Conservation (phyloP, 208 protist species). For the Novymonas esmeraldas region DNA sequence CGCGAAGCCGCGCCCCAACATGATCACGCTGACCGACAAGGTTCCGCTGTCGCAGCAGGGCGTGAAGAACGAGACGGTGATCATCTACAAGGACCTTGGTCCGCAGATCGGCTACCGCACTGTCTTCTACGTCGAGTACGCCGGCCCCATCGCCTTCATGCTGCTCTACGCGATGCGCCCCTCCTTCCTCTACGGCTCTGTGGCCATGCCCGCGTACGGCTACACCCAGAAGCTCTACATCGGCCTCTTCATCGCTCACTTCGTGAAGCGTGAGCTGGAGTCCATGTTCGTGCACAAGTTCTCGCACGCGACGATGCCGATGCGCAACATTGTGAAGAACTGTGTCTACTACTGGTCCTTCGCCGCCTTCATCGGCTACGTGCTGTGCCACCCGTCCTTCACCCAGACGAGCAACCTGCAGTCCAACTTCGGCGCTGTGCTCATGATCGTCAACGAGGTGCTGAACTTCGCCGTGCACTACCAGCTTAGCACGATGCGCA, state of each 20-base stretch:
- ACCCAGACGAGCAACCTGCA: slow-evolving; percentile 61
- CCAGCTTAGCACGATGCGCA: slow-evolving; percentile 89
- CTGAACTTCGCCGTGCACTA: slow-evolving; percentile 92
- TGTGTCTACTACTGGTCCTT: slow-evolving; percentile 96
- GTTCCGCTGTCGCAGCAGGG: slow-evolving; percentile 60
- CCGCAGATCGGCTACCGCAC: slow-evolving; percentile 93
- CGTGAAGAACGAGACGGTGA: slow-evolving; percentile 60
- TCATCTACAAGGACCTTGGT: slow-evolving; percentile 93
- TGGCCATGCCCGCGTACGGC: slow-evolving; percentile 38
- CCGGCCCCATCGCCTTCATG: slow-evolving; percentile 92
- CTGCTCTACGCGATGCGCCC: slow-evolving; percentile 80
- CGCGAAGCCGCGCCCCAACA: slow-evolving; percentile 42
- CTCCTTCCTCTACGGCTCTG: slow-evolving; percentile 71
- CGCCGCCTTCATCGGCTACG: slow-evolving; percentile 90
- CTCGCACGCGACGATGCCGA: slow-evolving; percentile 93
- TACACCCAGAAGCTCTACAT: slow-evolving; percentile 85
- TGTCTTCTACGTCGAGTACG: slow-evolving; percentile 96
- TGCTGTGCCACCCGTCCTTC: slow-evolving; percentile 88
- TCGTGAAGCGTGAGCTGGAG: slow-evolving; percentile 94
- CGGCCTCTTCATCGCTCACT: slow-evolving; percentile 90
- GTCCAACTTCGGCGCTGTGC: slow-evolving; percentile 46
- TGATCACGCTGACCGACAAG: slow-evolving; percentile 52
- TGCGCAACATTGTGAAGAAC: slow-evolving; percentile 96
- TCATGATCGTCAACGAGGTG: slow-evolving; percentile 84
- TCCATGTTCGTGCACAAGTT: slow-evolving; percentile 96